Evolutionary conservation across 106 monocot genomes (phyloP).

Genomic region (Dendrobium nobile): DNA sequence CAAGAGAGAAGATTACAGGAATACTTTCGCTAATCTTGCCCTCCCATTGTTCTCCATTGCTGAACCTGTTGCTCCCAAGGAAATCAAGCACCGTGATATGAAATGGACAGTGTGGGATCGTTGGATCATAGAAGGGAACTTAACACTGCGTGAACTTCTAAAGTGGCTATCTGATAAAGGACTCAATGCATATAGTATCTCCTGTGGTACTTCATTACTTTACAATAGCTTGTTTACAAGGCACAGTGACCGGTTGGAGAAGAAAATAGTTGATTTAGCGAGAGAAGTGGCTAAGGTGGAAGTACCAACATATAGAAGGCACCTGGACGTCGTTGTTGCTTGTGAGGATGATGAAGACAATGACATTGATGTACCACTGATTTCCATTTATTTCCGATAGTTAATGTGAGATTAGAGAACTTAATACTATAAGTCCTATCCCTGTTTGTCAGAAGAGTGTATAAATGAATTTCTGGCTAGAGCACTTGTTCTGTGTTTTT

Average conservation of each 20-base stretch:
- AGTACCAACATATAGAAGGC: slow-evolving; percentile 10
- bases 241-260: slow-evolving; percentile 13
- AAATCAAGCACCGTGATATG: slow-evolving; percentile 24
- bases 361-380: slow-evolving; percentile 21
- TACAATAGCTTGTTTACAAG: slow-evolving; percentile 10
- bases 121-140: slow-evolving; percentile 21
- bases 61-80: slow-evolving; percentile 52
- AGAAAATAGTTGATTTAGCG: slow-evolving; percentile 16
- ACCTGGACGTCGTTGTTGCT: slow-evolving; percentile 24
- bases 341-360: slow-evolving; percentile 28
- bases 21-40: slow-evolving; percentile 53
- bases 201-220: slow-evolving; percentile 19
- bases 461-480: too few relatives aligned
- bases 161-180: slow-evolving; percentile 17
- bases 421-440: too few relatives aligned
- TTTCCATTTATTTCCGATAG: slow-evolving; percentile 21
- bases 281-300: slow-evolving; percentile 23
- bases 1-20: slow-evolving; percentile 50
- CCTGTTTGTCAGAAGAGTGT: too few relatives aligned
- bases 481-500: too few relatives aligned
- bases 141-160: slow-evolving; percentile 14
- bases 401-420: slow-evolving; percentile 4
- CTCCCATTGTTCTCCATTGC: slow-evolving; percentile 50
- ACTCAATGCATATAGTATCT: slow-evolving; percentile 19
- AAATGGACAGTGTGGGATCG: slow-evolving; percentile 43